Percentiles rank a stretch among this genome's conserved stretches.
Evolutionary conservation across 202 grass and related monocot genomes (phyloP).

Genomic region (Carex arenaria): DNA sequence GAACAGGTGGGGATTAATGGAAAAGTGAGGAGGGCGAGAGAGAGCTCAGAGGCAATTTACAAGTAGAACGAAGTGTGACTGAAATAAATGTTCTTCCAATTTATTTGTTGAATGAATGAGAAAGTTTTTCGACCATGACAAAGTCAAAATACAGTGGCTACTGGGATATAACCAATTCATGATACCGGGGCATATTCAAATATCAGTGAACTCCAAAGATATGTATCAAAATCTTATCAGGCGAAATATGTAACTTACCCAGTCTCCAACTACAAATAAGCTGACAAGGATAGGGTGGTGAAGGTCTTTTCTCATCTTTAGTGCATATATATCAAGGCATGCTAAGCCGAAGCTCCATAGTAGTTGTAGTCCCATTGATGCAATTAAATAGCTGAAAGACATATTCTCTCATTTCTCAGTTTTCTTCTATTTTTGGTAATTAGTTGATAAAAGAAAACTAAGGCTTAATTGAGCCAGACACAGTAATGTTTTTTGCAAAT

Average conservation of each 20-base stretch:
- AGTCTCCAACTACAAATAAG: constrained; percentile 88
- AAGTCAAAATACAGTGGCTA: background rate
- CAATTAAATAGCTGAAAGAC: constrained; percentile 78
- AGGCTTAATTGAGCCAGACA: background rate
- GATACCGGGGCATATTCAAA: background rate
- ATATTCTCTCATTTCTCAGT: background rate
- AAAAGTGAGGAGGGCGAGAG: background rate
- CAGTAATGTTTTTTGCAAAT: background rate
- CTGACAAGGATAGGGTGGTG: constrained; percentile 64
- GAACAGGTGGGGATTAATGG: background rate
- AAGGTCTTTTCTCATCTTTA: constrained; percentile 60
- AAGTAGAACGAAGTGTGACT: background rate
- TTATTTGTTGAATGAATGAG: background rate
- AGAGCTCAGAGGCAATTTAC: background rate
- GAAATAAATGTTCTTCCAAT: background rate
- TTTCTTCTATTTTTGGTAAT: background rate
- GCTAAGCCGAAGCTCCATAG: constrained; percentile 89
- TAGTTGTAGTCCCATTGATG: constrained; percentile 86
- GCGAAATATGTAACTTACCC: constrained; percentile 38
- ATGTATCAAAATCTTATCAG: background rate
- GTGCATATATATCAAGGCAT: constrained; percentile 80
- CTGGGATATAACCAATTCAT: constrained; percentile 1
- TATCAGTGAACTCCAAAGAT: background rate
- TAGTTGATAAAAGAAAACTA: background rate
- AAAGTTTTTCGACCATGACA: background rate